Evolutionary conservation across 805 yeast genomes (phyloP).

Genomic region (Metschnikowia anglica): DNA sequence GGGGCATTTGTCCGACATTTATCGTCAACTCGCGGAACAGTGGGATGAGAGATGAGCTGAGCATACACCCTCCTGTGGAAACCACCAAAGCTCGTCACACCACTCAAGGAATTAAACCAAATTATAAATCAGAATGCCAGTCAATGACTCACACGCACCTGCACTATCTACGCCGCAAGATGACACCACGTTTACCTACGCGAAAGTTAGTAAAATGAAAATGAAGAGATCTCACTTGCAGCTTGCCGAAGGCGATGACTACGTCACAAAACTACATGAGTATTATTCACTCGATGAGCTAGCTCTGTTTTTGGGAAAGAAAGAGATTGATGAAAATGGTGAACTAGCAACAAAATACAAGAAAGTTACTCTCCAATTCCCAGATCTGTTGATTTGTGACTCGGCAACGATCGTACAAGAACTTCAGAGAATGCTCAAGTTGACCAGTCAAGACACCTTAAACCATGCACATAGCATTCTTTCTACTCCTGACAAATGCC

Average conservation of each 20-base stretch:
- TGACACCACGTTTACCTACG: slow-evolving; percentile 52
- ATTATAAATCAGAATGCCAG: slow-evolving; percentile 12
- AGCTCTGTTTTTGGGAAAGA: slow-evolving; percentile 36
- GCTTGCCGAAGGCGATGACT: slow-evolving; percentile 28
- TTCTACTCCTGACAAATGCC: no score
- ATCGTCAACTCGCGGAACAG: neutral
- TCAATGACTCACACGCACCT: slow-evolving; percentile 49
- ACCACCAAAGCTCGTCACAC: neutral
- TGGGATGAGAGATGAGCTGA: slow-evolving; percentile 3
- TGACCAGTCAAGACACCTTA: neutral
- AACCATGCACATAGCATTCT: no score
- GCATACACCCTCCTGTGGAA: neutral
- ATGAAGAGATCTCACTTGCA: slow-evolving; percentile 28
- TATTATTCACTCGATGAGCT: slow-evolving; percentile 59
- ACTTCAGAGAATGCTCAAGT: slow-evolving; percentile 41
- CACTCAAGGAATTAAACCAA: neutral
- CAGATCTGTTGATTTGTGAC: slow-evolving; percentile 76
- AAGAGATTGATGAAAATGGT: slow-evolving; percentile 21
- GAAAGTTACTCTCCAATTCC: slow-evolving; percentile 83
- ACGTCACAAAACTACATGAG: slow-evolving; percentile 37
- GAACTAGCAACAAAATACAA: slow-evolving; percentile 30
- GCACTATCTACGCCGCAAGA: slow-evolving; percentile 73
- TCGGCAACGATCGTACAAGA: slow-evolving; percentile 66
- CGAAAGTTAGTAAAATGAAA: slow-evolving; percentile 34
- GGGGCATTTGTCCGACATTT: neutral